phyloP scores from a whole-genome alignment of 2,329 filamentous ascomycete genomes.

The Harringtonia aguacate region DNA sequence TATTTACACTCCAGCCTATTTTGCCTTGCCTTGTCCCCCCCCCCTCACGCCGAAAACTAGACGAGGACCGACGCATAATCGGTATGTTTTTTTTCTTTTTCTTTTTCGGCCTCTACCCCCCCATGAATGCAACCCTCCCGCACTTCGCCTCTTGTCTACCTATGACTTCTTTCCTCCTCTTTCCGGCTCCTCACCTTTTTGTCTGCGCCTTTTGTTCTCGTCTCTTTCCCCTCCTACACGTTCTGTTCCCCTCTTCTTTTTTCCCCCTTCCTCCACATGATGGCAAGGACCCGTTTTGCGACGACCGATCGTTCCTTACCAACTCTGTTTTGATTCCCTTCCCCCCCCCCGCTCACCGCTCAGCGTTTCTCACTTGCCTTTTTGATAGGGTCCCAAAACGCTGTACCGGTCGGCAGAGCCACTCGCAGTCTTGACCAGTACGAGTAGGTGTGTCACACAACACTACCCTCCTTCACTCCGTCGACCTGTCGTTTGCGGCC shows the following conservation, averaged over 20 bases:
- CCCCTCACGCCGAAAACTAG: background rate
- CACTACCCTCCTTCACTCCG: conserved; percentile 5
- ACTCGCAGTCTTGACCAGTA: background rate
- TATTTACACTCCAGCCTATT: background rate
- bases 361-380: background rate
- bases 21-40: background rate
- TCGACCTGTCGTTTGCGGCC: conserved; percentile 7
- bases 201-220: background rate
- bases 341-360: background rate
- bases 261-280: background rate
- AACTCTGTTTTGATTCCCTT: background rate
- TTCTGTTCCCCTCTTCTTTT: background rate
- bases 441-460: conserved; percentile 11
- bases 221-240: background rate
- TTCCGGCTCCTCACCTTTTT: background rate
- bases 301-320: no score
- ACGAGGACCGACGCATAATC: background rate
- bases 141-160: background rate
- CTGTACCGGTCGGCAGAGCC: background rate
- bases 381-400: background rate
- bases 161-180: background rate
- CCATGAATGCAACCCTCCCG: background rate
- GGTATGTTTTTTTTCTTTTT: background rate
- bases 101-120: background rate
- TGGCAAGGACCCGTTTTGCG: no score